A percentile compares a stretch with the other conserved stretches of the same genome.
Evolutionary conservation across 1,139 yeast genomes (phyloP).

Genomic region (Geotrichum restrictum): DNA sequence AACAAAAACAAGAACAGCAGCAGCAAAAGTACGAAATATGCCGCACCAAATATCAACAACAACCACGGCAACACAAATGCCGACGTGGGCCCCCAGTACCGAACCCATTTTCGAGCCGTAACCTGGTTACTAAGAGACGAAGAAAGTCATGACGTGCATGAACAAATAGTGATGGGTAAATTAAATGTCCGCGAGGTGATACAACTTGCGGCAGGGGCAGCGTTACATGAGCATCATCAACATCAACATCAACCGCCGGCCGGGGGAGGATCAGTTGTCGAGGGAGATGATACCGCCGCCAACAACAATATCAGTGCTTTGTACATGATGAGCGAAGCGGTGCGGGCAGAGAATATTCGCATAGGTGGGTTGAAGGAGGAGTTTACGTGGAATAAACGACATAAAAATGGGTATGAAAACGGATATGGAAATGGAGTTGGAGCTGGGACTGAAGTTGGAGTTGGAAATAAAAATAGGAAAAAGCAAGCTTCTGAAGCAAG

Average conservation of each 20-base stretch:
- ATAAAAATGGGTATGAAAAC: background rate
- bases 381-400: background rate
- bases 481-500: no score
- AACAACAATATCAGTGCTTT: background rate
- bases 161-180: background rate
- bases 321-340: background rate
- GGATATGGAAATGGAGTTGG: no score
- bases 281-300: no score
- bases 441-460: no score
- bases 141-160: background rate
- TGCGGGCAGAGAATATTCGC: background rate
- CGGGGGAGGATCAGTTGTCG: no score
- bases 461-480: no score
- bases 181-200: background rate
- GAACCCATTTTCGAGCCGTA: background rate
- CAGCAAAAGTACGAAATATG: background rate
- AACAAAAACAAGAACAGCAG: background rate
- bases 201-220: background rate
- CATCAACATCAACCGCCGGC: no score
- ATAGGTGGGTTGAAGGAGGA: constrained; percentile 1
- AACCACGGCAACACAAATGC: background rate
- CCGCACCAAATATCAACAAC: no score
- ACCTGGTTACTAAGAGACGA: background rate
- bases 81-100: background rate
- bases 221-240: no score